These are phyloP conservation scores for Taiozyma onychis DNA, from an alignment of 1,139 yeast species.

Conservation along the genomic window DNA sequence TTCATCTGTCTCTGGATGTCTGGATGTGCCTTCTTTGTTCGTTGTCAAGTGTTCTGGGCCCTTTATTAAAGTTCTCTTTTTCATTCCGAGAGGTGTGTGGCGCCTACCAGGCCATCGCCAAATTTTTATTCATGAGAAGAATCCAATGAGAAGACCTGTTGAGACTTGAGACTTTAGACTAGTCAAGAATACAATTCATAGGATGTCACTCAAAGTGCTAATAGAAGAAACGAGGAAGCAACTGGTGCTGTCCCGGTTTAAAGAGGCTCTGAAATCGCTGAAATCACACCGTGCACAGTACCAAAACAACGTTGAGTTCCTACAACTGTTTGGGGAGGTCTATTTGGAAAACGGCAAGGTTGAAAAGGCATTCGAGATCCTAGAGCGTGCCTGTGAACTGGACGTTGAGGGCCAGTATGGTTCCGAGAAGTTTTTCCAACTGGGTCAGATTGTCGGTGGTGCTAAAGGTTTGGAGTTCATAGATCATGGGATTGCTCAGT, in stretches of 20 bases:
- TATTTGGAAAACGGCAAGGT: conserved; percentile 74
- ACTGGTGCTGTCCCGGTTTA: conserved; percentile 25
- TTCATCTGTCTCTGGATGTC: conserved; percentile 41
- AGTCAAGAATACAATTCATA: no score
- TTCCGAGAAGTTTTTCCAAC: conserved; percentile 76
- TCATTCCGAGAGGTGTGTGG: not conserved
- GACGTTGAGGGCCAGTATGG: conserved; percentile 66
- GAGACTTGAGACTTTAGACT: no score
- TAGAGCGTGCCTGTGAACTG: conserved; percentile 57
- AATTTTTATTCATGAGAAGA: no score
- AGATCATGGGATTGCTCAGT: conserved; percentile 51
- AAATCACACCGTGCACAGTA: conserved; percentile 25
- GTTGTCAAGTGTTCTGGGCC: no score
- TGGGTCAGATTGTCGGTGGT: conserved; percentile 91
- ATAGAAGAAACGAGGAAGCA: conserved; percentile 30
- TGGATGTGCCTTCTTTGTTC: no score
- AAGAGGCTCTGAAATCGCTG: conserved; percentile 35
- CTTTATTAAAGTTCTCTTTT: not conserved
- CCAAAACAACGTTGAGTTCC: conserved; percentile 29
- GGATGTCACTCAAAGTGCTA: conserved; percentile 1
- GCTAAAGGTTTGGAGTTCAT: conserved; percentile 63
- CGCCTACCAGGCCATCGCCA: not conserved
- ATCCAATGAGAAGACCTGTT: no score
- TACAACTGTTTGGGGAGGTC: conserved; percentile 64
- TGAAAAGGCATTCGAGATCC: conserved; percentile 66